phyloP scores from a whole-genome alignment of 163 green algal genomes.

The Prototheca cutis region DNA sequence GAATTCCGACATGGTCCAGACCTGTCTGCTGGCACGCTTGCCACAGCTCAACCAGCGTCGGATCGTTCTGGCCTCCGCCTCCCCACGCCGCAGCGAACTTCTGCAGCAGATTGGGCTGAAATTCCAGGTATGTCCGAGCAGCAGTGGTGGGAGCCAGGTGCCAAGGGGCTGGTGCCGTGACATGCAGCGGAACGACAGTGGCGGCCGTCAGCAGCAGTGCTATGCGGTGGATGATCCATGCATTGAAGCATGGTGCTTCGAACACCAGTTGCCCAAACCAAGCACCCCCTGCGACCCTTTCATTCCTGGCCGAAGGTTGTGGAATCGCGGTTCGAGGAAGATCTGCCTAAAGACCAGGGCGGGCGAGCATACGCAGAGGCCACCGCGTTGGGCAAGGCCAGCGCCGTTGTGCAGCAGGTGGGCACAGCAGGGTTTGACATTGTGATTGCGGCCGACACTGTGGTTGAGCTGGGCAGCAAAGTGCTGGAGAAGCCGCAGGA shows the following conservation, averaged over 20 bases:
- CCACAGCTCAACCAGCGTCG: conserved; percentile 33
- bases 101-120: conserved; percentile 52
- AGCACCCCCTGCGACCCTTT: too few relatives aligned
- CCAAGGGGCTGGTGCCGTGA: not conserved
- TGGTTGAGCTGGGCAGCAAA: conserved; percentile 29
- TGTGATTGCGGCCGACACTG: conserved; percentile 78
- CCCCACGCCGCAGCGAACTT: conserved; percentile 54
- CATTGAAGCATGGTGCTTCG: too few relatives aligned
- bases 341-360: conserved; percentile 44
- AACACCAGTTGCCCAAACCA: too few relatives aligned
- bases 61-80: conserved; percentile 59
- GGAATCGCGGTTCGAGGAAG: conserved; percentile 59
- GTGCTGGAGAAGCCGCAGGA: conserved; percentile 82
- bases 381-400: conserved; percentile 65
- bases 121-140: conserved; percentile 35
- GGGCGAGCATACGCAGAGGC: conserved; percentile 50
- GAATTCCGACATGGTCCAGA: too few relatives aligned
- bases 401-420: conserved; percentile 43
- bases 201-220: too few relatives aligned
- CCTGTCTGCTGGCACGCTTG: too few relatives aligned
- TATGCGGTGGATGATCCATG: too few relatives aligned
- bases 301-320: conserved; percentile 13
- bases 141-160: not conserved
- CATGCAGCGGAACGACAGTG: too few relatives aligned
- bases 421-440: conserved; percentile 27